phyloP scores from a whole-genome alignment of 176 grass and related monocot species.

The Dendrocalamus sinicus region DNA sequence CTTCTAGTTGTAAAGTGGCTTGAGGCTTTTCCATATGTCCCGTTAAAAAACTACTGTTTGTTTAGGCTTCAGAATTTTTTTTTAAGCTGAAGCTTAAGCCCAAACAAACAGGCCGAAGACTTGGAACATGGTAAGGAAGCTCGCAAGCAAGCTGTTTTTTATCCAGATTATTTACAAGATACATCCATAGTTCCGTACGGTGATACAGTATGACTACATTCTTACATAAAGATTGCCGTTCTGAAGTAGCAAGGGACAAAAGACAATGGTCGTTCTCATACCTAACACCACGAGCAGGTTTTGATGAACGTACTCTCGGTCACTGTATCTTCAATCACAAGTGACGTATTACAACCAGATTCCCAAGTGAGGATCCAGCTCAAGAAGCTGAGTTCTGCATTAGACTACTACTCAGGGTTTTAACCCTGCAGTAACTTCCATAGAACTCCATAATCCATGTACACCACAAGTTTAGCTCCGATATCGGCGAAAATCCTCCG shows the following conservation, averaged over 20 bases:
- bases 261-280: slow-evolving; percentile 10
- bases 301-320: background rate
- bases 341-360: slow-evolving; percentile 1
- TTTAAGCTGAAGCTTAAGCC: too few relatives aligned
- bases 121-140: background rate
- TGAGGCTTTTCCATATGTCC: too few relatives aligned
- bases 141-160: slow-evolving; percentile 37
- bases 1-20: too few relatives aligned
- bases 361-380: slow-evolving; percentile 19
- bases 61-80: too few relatives aligned
- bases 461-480: background rate
- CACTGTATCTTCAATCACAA: slow-evolving; percentile 8
- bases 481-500: background rate
- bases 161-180: slow-evolving; percentile 54
- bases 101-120: too few relatives aligned
- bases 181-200: slow-evolving; percentile 31
- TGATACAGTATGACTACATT: slow-evolving; percentile 19
- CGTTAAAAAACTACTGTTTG: too few relatives aligned
- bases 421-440: background rate
- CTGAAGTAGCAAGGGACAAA: slow-evolving; percentile 5
- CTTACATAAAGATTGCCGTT: background rate
- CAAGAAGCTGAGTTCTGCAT: slow-evolving; percentile 10
- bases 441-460: slow-evolving; percentile 28
- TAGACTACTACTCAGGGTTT: background rate
- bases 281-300: slow-evolving; percentile 3